Percentiles rank a stretch among this genome's conserved stretches.
Evolutionary conservation across 768 basidiomycete genomes (phyloP).

Genomic region (Saitozyma podzolica): DNA sequence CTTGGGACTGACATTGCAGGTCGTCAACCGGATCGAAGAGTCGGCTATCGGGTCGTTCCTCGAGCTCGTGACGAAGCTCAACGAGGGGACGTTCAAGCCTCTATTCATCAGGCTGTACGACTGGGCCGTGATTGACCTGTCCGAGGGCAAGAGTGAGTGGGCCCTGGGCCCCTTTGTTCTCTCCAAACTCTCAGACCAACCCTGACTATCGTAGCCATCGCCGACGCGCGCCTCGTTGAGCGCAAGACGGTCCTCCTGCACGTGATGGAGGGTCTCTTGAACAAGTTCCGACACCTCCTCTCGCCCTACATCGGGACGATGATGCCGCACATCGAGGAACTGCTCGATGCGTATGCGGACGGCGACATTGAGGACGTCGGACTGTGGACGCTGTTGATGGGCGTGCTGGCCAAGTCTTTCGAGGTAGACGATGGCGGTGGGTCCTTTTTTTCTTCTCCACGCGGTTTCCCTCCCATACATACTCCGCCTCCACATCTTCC

Average conservation of each 20-base stretch:
- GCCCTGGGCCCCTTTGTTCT: not conserved
- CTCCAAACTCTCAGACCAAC: not conserved
- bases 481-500: too few species aligned
- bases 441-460: not conserved
- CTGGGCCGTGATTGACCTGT: slow-evolving; percentile 73
- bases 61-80: slow-evolving; percentile 86
- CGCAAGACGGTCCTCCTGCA: slow-evolving; percentile 73
- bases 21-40: slow-evolving; percentile 47
- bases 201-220: slow-evolving; percentile 18
- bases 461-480: not conserved
- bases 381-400: slow-evolving; percentile 67
- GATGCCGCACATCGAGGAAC: slow-evolving; percentile 65
- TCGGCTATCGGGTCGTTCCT: slow-evolving; percentile 71
- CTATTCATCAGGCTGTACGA: slow-evolving; percentile 88
- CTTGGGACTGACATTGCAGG: slow-evolving; percentile 11
- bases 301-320: slow-evolving; percentile 85
- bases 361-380: slow-evolving; percentile 51
- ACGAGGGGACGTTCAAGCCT: slow-evolving; percentile 86
- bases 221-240: slow-evolving; percentile 51
- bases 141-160: slow-evolving; percentile 53
- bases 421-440: slow-evolving; percentile 67
- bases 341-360: slow-evolving; percentile 60
- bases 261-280: slow-evolving; percentile 70
- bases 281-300: slow-evolving; percentile 83
- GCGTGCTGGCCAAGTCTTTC: slow-evolving; percentile 68